phyloP scores from a whole-genome alignment of 352 stramenopile genomes.

The Globisporangium okanoganense region DNA sequence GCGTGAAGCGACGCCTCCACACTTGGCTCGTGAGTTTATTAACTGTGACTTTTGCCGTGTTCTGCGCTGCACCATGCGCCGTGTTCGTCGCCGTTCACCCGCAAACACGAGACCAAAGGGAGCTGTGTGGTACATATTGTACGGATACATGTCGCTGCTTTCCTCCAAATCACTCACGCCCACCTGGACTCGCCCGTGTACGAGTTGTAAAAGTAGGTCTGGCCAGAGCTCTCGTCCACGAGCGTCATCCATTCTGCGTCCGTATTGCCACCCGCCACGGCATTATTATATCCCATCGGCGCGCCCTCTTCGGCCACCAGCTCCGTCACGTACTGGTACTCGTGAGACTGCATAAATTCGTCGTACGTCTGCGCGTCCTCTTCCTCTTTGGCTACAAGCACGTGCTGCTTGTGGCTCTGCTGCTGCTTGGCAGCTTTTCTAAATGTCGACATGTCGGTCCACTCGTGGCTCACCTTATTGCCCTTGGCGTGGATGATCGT shows the following conservation, averaged over 20 bases:
- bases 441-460: conserved; percentile 67
- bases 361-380: conserved; percentile 71
- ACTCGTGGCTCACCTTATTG: conserved; percentile 69
- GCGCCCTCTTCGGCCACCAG: conserved; percentile 21
- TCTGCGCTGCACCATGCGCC: not conserved
- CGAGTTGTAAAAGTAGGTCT: conserved; percentile 76
- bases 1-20: not conserved
- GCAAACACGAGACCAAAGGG: not conserved
- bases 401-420: conserved; percentile 22
- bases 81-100: not conserved
- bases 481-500: conserved; percentile 82
- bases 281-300: conserved; percentile 15
- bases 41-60: not conserved
- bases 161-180: conserved; percentile 26
- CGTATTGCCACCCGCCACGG: no score
- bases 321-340: conserved; percentile 79
- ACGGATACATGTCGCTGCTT: not conserved
- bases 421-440: conserved; percentile 38
- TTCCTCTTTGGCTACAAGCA: conserved; percentile 25
- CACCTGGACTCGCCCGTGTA: conserved; percentile 65
- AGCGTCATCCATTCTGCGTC: conserved; percentile 46
- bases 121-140: not conserved
- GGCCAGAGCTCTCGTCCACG: conserved; percentile 55
- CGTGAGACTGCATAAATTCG: conserved; percentile 63
- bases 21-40: no score